Base-by-base conservation (phyloP, 2,329 filamentous ascomycete genomes). In the Dothideomycetes sp. region DNA sequence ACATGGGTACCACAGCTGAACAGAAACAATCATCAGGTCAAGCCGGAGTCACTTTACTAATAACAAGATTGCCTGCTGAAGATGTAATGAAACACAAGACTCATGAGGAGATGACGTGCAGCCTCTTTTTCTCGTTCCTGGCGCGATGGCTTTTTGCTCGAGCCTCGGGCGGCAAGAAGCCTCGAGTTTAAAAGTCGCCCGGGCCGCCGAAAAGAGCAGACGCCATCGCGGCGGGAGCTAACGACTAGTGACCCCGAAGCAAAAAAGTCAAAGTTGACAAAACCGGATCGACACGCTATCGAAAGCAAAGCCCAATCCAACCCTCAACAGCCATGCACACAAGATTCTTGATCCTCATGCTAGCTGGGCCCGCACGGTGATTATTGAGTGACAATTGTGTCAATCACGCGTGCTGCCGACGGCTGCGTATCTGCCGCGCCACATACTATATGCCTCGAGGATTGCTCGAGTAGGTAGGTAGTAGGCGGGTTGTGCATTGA, bases 101-200 rank as follows among this genome's bases (percentile, higher is more conserved):
- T 19, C 28, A 25, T 40, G 22, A 24, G 29, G 37, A 33, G 27
- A 40, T 40, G 37, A 40, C 37, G 37, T 39, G 36, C 28, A 39
- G 36, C 29, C 37, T 25, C 22, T 13, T 19, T 29, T 28, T 40
- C 37, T 19, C 13, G 16, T 33, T 39, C 28, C 27, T 31, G 35
- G 20, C 27, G 23, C 34, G 28, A 17, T 7, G 25, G 22, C 23
- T 23, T 38, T 39, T 31, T 28, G 27, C 31, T 31, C 4, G 13
- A 18, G 27, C 18, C 28, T 27, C n/a, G n/a, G n/a, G n/a, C n/a
- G n/a, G n/a, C n/a, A n/a, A n/a, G n/a, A n/a, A n/a, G n/a, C n/a
- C n/a, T n/a, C n/a, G n/a, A n/a, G n/a, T n/a, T n/a, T n/a, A n/a
- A n/a, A n/a, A n/a, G n/a, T n/a, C n/a, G n/a, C n/a, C n/a, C n/a